A percentile compares a stretch with the other conserved stretches of the same genome.
These are phyloP conservation scores for Saturnispora mendoncae DNA, from an alignment of 805 yeast genomes.

Conservation along the genomic window DNA sequence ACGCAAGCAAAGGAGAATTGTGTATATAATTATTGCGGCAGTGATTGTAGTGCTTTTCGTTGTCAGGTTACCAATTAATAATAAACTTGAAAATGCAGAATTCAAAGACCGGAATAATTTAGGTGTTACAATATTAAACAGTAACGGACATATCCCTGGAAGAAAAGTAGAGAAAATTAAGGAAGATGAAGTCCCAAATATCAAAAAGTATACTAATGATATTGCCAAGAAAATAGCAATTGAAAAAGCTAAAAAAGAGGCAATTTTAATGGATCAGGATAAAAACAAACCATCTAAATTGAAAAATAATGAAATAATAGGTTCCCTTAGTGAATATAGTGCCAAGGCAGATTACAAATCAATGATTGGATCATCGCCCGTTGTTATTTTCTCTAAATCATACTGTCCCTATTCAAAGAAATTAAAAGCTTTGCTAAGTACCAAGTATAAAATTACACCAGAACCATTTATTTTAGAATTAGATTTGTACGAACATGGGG, in stretches of 20 bases:
- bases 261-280: slow-evolving; percentile 9
- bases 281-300: slow-evolving; percentile 8
- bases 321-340: slow-evolving; percentile 19
- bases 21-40: neutral
- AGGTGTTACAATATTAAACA: neutral
- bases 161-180: neutral
- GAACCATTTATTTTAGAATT: slow-evolving; percentile 67
- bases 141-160: slow-evolving; percentile 5
- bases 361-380: slow-evolving; percentile 55
- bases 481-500: slow-evolving; percentile 72
- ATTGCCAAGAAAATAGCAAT: slow-evolving; percentile 1
- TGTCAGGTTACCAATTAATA: neutral
- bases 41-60: neutral
- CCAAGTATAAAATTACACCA: slow-evolving; percentile 65
- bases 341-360: slow-evolving; percentile 46
- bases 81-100: slow-evolving; percentile 27
- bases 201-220: neutral
- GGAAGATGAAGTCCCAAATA: neutral
- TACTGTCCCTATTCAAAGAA: slow-evolving; percentile 70
- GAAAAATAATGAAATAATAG: slow-evolving; percentile 2
- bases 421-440: slow-evolving; percentile 57
- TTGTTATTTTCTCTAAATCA: slow-evolving; percentile 52
- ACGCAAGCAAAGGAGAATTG: slow-evolving; percentile 6
- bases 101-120: slow-evolving; percentile 1
- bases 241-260: slow-evolving; percentile 1